Percentiles rank a stretch among this genome's conserved stretches.
These are phyloP conservation scores for Candida endomychidarum DNA, from an alignment of 805 yeast species.

Conservation along the genomic window DNA sequence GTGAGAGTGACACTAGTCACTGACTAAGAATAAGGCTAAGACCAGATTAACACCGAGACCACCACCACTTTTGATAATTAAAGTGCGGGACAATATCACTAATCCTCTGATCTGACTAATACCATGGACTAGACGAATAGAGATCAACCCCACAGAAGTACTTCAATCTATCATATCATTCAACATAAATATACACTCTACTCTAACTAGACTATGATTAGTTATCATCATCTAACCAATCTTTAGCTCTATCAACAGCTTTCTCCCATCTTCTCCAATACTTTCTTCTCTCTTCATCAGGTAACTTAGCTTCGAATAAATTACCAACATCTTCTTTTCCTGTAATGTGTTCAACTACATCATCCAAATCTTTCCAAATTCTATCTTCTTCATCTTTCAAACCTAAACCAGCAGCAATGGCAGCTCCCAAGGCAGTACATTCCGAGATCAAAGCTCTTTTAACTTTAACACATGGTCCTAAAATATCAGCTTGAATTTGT, in stretches of 20 bases:
- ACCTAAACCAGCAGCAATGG: slow-evolving; percentile 87
- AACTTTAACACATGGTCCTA: slow-evolving; percentile 84
- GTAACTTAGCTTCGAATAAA: slow-evolving; percentile 42
- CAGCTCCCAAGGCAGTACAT: slow-evolving; percentile 95
- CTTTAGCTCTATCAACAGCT: slow-evolving; percentile 77
- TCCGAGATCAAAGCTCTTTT: slow-evolving; percentile 80
- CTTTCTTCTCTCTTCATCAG: slow-evolving; percentile 57
- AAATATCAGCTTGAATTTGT: slow-evolving; percentile 90
- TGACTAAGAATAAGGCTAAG: too few relatives aligned
- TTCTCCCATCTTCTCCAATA: slow-evolving; percentile 79
- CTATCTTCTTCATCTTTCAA: slow-evolving; percentile 49
- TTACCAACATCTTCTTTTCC: slow-evolving; percentile 26
- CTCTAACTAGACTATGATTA: too few relatives aligned
- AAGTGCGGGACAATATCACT: too few relatives aligned
- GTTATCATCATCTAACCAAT: slow-evolving; percentile 62
- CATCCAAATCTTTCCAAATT: slow-evolving; percentile 75
- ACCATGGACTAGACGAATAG: too few relatives aligned
- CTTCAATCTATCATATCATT: slow-evolving; percentile 1
- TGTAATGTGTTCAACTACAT: slow-evolving; percentile 50
- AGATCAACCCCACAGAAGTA: too few relatives aligned
- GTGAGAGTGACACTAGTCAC: too few relatives aligned
- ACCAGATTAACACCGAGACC: too few relatives aligned
- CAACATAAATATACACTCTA: neutral
- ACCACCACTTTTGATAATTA: too few relatives aligned
- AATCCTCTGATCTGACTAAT: too few relatives aligned